Percentiles rank a stretch among this genome's conserved stretches.
These are phyloP conservation scores for Fusarium zealandicum DNA, from an alignment of 2,329 filamentous ascomycete species.

Conservation along the genomic window DNA sequence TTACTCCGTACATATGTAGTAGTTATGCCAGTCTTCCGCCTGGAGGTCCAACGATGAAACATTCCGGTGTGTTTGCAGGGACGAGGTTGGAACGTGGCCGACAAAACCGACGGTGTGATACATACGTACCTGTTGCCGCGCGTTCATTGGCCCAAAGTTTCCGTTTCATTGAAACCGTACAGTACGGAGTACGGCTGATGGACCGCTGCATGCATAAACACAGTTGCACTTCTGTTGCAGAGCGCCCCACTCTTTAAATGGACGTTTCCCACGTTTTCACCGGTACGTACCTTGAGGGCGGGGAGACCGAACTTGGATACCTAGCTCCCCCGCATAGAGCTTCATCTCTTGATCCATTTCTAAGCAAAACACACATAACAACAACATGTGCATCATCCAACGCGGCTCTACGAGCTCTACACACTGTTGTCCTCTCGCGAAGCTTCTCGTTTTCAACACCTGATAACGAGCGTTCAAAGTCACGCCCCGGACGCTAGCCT, in stretches of 20 bases:
- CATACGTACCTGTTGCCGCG: background rate
- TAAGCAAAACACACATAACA: background rate
- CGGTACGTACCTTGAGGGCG: conserved; percentile 5
- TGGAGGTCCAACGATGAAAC: background rate
- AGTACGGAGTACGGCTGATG: too few species aligned
- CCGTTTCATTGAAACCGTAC: background rate
- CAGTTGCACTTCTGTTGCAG: conserved; percentile 6
- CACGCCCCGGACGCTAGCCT: background rate
- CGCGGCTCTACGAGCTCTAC: background rate
- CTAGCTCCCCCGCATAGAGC: too few species aligned
- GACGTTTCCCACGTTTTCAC: conserved; percentile 2
- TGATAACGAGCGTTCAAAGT: background rate
- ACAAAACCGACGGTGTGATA: background rate
- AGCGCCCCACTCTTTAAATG: background rate
- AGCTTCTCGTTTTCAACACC: background rate
- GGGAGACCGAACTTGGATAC: too few species aligned
- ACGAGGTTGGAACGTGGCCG: conserved; percentile 5
- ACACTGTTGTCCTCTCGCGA: background rate
- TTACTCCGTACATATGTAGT: background rate
- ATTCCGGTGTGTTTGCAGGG: conserved; percentile 6
- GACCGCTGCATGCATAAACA: conserved; percentile 1
- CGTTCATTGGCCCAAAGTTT: background rate
- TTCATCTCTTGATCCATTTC: background rate
- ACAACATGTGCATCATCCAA: conserved; percentile 8
- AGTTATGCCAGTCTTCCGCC: background rate